Conservation (phyloP, 306 rosid genomes). For the Senna siamea region DNA sequence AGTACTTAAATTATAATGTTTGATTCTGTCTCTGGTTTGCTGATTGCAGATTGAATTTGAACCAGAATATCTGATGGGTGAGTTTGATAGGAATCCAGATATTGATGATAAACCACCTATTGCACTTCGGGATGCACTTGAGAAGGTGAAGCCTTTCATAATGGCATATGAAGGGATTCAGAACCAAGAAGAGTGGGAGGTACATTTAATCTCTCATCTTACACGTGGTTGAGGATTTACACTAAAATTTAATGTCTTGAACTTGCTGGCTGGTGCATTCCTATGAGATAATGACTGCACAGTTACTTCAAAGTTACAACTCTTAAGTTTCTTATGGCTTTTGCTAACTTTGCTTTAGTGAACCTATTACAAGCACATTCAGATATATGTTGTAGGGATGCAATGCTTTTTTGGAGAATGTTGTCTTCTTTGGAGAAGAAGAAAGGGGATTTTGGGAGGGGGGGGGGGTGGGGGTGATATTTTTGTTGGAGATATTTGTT, state of each 20-base stretch:
- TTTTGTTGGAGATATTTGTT: neutral
- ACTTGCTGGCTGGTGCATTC: neutral
- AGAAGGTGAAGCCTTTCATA: conserved; percentile 92
- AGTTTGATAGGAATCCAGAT: conserved; percentile 82
- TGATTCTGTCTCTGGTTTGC: conserved; percentile 25
- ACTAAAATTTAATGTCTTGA: conserved; percentile 8
- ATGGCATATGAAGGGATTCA: conserved; percentile 87
- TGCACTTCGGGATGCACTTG: conserved; percentile 82
- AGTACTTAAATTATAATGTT: conserved; percentile 8
- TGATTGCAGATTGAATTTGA: conserved; percentile 86
- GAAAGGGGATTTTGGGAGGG: no score
- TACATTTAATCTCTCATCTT: conserved; percentile 41
- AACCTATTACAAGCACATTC: conserved; percentile 29
- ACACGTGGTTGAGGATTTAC: conserved; percentile 17
- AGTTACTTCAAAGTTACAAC: neutral
- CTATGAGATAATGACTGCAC: neutral
- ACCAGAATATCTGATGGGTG: conserved; percentile 84
- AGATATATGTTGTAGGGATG: conserved; percentile 4
- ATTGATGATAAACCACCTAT: conserved; percentile 86
- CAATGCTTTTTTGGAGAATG: conserved; percentile 9
- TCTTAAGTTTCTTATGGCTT: conserved; percentile 1
- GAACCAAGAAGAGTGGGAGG: conserved; percentile 99
- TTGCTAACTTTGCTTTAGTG: conserved; percentile 16
- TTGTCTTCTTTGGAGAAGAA: neutral
- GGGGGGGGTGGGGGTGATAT: neutral